Conservation (phyloP, 768 basidiomycete species). For the Crucibulum laeve region DNA sequence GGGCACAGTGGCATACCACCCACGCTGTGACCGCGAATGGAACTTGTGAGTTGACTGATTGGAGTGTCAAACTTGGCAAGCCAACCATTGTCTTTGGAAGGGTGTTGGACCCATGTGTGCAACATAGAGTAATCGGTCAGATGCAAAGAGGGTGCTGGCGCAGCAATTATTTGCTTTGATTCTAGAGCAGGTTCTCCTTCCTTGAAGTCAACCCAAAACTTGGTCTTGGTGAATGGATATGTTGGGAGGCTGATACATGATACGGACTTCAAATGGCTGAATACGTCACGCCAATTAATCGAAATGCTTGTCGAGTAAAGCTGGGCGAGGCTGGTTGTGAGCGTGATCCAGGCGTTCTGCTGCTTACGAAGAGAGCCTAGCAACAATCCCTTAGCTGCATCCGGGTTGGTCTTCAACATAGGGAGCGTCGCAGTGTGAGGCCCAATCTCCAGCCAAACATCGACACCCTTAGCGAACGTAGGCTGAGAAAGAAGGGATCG, state of each 20-base stretch:
- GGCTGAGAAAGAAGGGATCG: conserved; percentile 27
- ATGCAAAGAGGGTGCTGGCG: conserved; percentile 3
- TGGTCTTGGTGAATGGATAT: conserved; percentile 56
- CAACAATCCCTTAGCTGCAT: conserved; percentile 27
- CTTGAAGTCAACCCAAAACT: conserved; percentile 52
- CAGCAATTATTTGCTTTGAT: too few species aligned
- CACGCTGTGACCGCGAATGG: conserved; percentile 57
- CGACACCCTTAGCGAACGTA: conserved; percentile 21
- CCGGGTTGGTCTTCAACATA: conserved; percentile 43
- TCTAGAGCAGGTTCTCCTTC: too few species aligned
- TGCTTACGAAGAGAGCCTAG: conserved; percentile 49
- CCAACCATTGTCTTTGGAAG: conserved; percentile 26
- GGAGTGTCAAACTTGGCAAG: conserved; percentile 53
- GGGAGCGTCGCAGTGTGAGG: conserved; percentile 57
- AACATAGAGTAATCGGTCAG: conserved; percentile 32
- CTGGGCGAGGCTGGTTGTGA: conserved; percentile 40
- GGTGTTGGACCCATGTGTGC: conserved; percentile 36
- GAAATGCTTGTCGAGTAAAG: conserved; percentile 38
- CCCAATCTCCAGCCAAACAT: conserved; percentile 64
- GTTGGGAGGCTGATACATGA: conserved; percentile 49
- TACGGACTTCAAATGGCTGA: conserved; percentile 36
- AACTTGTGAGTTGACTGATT: conserved; percentile 32
- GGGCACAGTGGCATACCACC: conserved; percentile 55
- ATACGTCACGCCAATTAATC: conserved; percentile 55
- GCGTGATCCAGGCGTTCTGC: conserved; percentile 36